Evolutionary conservation across 2,329 filamentous ascomycete species (phyloP).

Genomic region (Chalaropsis thielavioides): DNA sequence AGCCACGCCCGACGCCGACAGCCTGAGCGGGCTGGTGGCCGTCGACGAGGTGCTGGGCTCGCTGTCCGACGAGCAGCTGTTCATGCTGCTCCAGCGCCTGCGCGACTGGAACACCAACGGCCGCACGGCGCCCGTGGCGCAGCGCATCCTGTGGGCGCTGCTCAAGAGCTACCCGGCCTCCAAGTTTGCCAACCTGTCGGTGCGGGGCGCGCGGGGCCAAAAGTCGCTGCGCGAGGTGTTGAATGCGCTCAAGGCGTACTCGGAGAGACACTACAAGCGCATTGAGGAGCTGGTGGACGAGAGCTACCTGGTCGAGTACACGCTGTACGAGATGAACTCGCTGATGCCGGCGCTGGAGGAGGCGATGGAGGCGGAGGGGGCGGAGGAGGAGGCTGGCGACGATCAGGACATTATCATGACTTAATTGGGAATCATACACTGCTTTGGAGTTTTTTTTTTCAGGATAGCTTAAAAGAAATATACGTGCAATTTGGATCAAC

Average conservation of each 20-base stretch:
- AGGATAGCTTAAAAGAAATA: slow-evolving; percentile 12
- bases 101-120: slow-evolving; percentile 98
- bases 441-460: slow-evolving; percentile 15
- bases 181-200: slow-evolving; percentile 56
- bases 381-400: slow-evolving; percentile 25
- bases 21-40: slow-evolving; percentile 47
- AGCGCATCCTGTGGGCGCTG: slow-evolving; percentile 67
- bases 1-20: slow-evolving; percentile 44
- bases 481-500: slow-evolving; percentile 5
- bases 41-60: slow-evolving; percentile 75
- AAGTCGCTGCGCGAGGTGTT: slow-evolving; percentile 69
- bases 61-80: slow-evolving; percentile 74
- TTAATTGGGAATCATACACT: slow-evolving; percentile 8
- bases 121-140: slow-evolving; percentile 68
- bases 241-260: slow-evolving; percentile 78
- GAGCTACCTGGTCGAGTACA: slow-evolving; percentile 89
- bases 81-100: slow-evolving; percentile 62
- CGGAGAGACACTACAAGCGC: slow-evolving; percentile 80
- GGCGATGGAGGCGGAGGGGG: slow-evolving; percentile 24
- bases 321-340: slow-evolving; percentile 80
- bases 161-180: slow-evolving; percentile 69
- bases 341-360: slow-evolving; percentile 34
- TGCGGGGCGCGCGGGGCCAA: slow-evolving; percentile 41
- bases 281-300: slow-evolving; percentile 86
- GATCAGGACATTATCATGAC: slow-evolving; percentile 32